Conservation (phyloP, 257 asterid species). For the Solanum gandarillasii region DNA sequence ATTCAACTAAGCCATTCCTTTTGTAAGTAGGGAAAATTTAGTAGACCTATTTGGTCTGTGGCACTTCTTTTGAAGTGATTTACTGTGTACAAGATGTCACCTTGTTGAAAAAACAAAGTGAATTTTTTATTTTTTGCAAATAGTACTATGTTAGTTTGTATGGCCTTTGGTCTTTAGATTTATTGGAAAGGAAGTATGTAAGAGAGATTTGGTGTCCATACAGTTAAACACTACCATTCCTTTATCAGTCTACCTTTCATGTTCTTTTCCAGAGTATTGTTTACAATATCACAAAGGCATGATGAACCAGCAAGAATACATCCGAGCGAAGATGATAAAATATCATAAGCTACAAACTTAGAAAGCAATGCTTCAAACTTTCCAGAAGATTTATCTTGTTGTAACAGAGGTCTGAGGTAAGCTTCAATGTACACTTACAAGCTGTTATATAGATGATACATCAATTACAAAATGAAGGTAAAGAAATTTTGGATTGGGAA, state of each 20-base stretch:
- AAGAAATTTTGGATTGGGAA: background rate
- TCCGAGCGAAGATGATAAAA: background rate
- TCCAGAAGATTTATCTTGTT: background rate
- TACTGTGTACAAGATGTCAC: background rate
- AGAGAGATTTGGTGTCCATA: background rate
- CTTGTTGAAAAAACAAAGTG: background rate
- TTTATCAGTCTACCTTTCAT: background rate
- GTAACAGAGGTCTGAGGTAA: constrained; percentile 13
- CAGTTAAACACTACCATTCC: background rate
- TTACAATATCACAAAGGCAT: background rate
- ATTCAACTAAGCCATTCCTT: background rate
- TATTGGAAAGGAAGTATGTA: background rate
- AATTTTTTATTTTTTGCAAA: background rate
- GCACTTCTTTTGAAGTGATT: background rate
- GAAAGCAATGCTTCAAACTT: background rate
- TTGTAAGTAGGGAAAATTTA: constrained; percentile 11
- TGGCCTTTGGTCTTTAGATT: constrained; percentile 2
- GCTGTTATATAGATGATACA: constrained; percentile 21
- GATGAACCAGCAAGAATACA: background rate
- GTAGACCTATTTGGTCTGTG: background rate
- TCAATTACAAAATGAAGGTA: constrained; percentile 8
- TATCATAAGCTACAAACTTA: background rate
- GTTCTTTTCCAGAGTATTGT: background rate
- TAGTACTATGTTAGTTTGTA: background rate
- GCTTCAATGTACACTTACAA: constrained; percentile 48